Conservation (phyloP, 371 early-diverging fungal species). For the Dentiscutata heterogama region DNA sequence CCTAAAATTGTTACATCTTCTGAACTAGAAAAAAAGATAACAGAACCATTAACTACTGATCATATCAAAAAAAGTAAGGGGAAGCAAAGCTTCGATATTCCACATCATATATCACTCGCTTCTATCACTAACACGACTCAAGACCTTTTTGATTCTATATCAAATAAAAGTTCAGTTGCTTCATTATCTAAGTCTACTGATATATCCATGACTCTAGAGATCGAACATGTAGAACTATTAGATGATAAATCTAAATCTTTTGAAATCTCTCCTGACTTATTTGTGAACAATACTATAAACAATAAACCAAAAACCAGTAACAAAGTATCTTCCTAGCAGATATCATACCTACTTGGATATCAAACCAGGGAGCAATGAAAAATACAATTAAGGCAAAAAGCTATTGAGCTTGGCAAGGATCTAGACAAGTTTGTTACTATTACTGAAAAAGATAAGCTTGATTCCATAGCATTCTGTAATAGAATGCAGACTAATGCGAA, state of each 20-base stretch:
- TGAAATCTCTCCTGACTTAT: constrained; percentile 1
- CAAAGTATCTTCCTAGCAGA: neutral
- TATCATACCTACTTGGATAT: neutral
- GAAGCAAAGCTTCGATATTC: too few relatives aligned
- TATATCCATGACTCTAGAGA: constrained; percentile 4
- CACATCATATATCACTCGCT: neutral
- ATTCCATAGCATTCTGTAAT: neutral
- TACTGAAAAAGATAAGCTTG: neutral
- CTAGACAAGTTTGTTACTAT: neutral
- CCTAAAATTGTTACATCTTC: constrained; percentile 4
- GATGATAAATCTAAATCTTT: constrained; percentile 7
- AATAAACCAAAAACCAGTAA: neutral
- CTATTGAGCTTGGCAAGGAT: neutral
- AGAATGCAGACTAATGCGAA: too few relatives aligned
- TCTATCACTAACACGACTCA: neutral
- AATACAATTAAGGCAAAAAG: neutral
- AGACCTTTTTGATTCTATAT: constrained; percentile 12
- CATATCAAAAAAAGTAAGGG: constrained; percentile 8
- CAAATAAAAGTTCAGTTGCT: too few relatives aligned
- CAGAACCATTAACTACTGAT: neutral
- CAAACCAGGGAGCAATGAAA: neutral
- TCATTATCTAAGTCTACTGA: neutral
- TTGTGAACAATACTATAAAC: neutral
- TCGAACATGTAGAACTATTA: neutral
- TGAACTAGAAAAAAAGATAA: neutral